Evolutionary conservation across 2,329 filamentous ascomycete species (phyloP), one percentile per base, ranked within the genome.

Genomic region (Apiospora rasikravindrae): DNA sequence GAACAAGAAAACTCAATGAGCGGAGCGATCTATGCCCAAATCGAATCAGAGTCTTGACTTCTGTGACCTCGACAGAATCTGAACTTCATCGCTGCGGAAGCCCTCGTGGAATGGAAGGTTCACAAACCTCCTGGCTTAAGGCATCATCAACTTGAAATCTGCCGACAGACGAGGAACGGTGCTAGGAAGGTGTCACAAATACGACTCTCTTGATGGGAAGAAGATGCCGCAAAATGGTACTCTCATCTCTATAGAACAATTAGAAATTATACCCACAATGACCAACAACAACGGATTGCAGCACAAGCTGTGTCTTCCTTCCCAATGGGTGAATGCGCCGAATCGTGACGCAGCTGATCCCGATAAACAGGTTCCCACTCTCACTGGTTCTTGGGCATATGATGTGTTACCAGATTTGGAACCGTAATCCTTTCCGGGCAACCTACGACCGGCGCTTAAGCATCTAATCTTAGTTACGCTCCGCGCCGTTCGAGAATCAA

Each of bases 1-100:
- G 57, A 83, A 82, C 77, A 53, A 77, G 16, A 86, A 87, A 73
- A 80, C 77, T 70, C 86, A 86, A 74, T 83, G 80, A 71, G 11
- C 33, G n/a, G 19, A 33, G 33, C 33, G 10, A 19, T 40, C 33
- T 14, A 2, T 33, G 24, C 10, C 19, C n/a, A 33, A 14, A 40
- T 8, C 10, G 29, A 40, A 19, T n/a, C 22, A 16, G 33, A 11
- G 10, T 4, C 22, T 14, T 61, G 16, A 29, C 24, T 37, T 7
- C 29, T 64, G 19, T 40, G 33, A 8, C 2, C 57, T 4, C 1
- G 19, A n/a, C 19, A 40, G 33, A 24, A 40, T n/a, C 19, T 2
- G 8, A 37, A 22, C 8, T 10, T 11, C 16, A n/a, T 4, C 11
- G 7, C 29, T 37, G 16, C 10, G 16, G 19, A 61, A 4, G 26